phyloP scores from a whole-genome alignment of 176 grass and related monocot species.

The Guadua angustifolia region DNA sequence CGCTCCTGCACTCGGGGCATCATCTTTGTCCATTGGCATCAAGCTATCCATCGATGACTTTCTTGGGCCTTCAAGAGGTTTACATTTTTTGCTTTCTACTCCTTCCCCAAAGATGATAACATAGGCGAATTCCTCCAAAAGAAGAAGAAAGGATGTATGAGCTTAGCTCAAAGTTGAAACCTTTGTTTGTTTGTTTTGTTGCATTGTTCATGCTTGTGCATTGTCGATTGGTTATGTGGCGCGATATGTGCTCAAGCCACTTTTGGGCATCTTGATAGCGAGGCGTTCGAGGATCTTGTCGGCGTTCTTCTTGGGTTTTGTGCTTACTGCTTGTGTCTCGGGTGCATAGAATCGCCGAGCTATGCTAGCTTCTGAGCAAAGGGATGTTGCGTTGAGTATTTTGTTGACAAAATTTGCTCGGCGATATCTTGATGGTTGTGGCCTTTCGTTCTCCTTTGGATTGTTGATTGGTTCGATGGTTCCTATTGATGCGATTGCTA shows the following conservation, averaged over 20 bases:
- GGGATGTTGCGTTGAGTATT: constrained; percentile 92
- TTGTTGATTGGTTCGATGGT: constrained; percentile 85
- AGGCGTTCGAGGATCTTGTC: constrained; percentile 68
- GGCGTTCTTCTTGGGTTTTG: constrained; percentile 76
- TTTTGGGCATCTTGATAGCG: constrained; percentile 74
- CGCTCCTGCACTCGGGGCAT: constrained; percentile 83
- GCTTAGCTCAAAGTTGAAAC: constrained; percentile 16
- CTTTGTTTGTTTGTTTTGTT: constrained; percentile 36
- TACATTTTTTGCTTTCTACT: neutral
- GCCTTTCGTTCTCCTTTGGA: constrained; percentile 78
- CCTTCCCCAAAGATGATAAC: neutral
- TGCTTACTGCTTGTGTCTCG: constrained; percentile 80
- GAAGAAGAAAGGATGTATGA: neutral
- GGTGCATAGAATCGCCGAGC: constrained; percentile 84
- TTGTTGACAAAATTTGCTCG: constrained; percentile 83
- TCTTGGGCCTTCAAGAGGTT: constrained; percentile 81
- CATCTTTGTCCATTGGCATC: constrained; percentile 93
- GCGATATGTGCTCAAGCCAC: constrained; percentile 82
- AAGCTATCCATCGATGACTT: constrained; percentile 87
- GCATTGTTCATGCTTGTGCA: constrained; percentile 62
- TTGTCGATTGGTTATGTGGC: constrained; percentile 73
- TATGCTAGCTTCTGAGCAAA: constrained; percentile 95
- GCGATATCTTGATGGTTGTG: constrained; percentile 80
- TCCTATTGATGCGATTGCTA: constrained; percentile 81
- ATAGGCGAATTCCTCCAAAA: neutral